A percentile compares a stretch with the other conserved stretches of the same genome.
Evolutionary conservation across 1,284 basidiomycete species (phyloP).

Genomic region (Neonothopanus nambi): DNA sequence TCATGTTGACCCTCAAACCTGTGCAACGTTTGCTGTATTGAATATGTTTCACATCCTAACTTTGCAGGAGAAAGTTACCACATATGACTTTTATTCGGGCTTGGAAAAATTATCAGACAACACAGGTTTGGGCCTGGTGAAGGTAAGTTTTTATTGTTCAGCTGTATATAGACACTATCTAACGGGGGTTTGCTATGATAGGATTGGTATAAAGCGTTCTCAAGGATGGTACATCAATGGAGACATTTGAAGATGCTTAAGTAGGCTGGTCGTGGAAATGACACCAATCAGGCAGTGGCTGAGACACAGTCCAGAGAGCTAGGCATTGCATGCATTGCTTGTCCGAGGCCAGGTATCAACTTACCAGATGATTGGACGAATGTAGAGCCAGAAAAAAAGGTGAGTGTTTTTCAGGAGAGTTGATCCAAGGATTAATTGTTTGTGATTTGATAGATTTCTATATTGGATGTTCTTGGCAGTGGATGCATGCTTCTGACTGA

Average conservation of each 20-base stretch:
- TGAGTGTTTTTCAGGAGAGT: no score
- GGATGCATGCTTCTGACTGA: slow-evolving; percentile 6
- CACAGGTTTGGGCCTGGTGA: no score
- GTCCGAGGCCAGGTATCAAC: slow-evolving; percentile 22
- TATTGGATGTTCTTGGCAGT: neutral
- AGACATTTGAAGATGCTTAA: slow-evolving; percentile 29
- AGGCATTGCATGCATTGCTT: no score
- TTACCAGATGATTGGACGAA: slow-evolving; percentile 18
- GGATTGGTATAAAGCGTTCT: slow-evolving; percentile 23
- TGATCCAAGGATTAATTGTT: neutral
- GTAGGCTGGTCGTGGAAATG: slow-evolving; percentile 22
- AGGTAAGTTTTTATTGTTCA: no score
- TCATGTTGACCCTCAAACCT: neutral
- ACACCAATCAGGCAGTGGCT: slow-evolving; percentile 8
- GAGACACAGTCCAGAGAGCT: slow-evolving; percentile 8
- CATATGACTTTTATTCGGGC: no score
- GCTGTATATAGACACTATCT: no score
- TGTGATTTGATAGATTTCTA: neutral
- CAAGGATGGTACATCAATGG: slow-evolving; percentile 18
- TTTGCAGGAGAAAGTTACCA: no score
- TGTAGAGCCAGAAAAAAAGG: neutral
- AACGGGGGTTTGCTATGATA: no score
- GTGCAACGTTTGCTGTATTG: no score
- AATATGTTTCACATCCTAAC: no score
- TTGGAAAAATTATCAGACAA: no score